Percentiles rank a stretch among this genome's conserved stretches.
Evolutionary conservation across 768 basidiomycete genomes (phyloP).

Genomic region (Mycena kentingensis): DNA sequence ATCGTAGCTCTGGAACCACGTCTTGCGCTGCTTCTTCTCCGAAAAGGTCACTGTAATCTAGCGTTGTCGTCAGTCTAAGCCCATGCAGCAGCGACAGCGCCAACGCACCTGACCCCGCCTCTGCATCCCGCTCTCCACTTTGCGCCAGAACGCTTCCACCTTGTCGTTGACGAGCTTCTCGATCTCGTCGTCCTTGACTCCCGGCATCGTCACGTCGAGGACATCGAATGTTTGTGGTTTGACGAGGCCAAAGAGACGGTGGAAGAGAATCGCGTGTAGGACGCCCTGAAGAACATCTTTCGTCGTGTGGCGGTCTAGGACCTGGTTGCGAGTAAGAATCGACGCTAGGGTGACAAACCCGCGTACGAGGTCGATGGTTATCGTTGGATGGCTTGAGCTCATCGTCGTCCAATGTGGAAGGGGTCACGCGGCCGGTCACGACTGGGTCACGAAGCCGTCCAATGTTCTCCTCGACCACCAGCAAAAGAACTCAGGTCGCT

Average conservation of each 20-base stretch:
- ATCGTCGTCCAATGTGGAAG: too few species aligned
- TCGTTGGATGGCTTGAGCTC: conserved; percentile 21
- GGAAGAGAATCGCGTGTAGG: too few species aligned
- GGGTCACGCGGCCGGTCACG: too few species aligned
- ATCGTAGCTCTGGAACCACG: conserved; percentile 56
- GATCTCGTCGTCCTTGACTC: conserved; percentile 72
- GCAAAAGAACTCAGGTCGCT: too few species aligned
- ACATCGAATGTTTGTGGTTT: conserved; percentile 79
- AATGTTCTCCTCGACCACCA: too few species aligned
- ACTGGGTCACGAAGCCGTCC: too few species aligned
- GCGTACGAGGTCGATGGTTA: conserved; percentile 17
- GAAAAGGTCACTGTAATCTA: conserved; percentile 77
- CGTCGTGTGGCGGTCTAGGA: conserved; percentile 69
- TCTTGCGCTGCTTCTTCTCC: conserved; percentile 75
- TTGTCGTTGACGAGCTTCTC: conserved; percentile 73
- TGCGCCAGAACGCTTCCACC: conserved; percentile 79
- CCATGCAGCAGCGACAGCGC: neutral
- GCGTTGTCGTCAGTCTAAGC: neutral
- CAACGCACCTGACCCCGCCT: conserved; percentile 68
- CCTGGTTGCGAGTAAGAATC: conserved; percentile 39
- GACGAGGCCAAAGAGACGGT: too few species aligned
- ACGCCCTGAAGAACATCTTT: conserved; percentile 76
- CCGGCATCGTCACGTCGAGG: conserved; percentile 85
- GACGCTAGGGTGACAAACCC: too few species aligned
- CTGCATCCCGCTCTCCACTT: conserved; percentile 60